Evolutionary conservation across 257 asterid species (phyloP), one percentile per base, ranked within the genome.

Genomic region (Solanum dulcamara): DNA sequence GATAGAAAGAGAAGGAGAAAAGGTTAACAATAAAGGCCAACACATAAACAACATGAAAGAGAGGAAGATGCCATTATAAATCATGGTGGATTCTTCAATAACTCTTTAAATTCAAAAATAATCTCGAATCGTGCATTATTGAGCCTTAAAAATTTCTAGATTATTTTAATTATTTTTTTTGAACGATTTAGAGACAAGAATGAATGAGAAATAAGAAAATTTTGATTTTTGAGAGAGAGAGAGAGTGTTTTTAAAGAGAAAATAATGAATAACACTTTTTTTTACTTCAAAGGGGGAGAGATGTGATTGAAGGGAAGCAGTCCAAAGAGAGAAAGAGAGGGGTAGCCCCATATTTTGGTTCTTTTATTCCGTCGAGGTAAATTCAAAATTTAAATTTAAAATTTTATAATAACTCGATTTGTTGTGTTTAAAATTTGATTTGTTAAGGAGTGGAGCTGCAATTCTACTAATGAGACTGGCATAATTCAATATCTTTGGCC

Each of bases 31-130:
- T 83, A 85, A 87, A 87, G 82, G 89, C 67, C 5, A 32, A 83
- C 86, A 89, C 89, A 85, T 26, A 72, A 89, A 87, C 85, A 60
- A 80, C 77, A 85, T 89, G 91, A 85, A 83, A 40, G 38, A 40
- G 51, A 42, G 72, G 87, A 85, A 32, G 84, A 83, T 84, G 81
- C 64, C 83, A 71, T 85, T 4, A 71, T 82, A 11, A 80, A 67
- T 50, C 51, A 87, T 53, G 86, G 85, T 74, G 88, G 85, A 84
- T 80, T 72, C 84, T 86, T 84, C 85, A 86, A 86, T 81, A 70
- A 68, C 37, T 77, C 38, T 75, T 75, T 22, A 40, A 72, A 81
- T 33, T 71, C 40, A 86, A 42, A 72, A 72, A n/a, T 24, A 38
- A 24, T 72, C n/a, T 38, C 22, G 3, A n/a, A n/a, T n/a, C 0